Evolutionary conservation across 352 stramenopile species (phyloP).

Genomic region (Pythium rhizo-oryzae): DNA sequence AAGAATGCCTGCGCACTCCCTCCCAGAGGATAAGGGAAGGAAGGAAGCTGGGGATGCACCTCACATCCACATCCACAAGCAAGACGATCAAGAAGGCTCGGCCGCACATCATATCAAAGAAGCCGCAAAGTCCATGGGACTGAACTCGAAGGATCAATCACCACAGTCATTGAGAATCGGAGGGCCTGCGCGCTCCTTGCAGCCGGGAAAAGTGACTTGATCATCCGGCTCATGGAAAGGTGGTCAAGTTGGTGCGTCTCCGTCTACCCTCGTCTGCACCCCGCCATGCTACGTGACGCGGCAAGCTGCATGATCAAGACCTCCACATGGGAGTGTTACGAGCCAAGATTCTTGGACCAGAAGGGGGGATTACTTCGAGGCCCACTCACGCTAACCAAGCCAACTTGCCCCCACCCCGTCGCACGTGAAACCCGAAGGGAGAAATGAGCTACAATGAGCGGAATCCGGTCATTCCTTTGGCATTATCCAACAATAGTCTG

Average conservation of each 20-base stretch:
- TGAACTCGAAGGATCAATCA: constrained; percentile 24
- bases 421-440: neutral
- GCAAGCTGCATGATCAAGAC: constrained; percentile 41
- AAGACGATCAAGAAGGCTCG: constrained; percentile 27
- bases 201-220: too few relatives aligned
- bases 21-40: constrained; percentile 2
- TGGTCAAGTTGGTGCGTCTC: constrained; percentile 37
- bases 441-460: too few relatives aligned
- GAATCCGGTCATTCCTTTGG: too few relatives aligned
- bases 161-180: constrained; percentile 28
- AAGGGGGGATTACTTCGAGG: constrained; percentile 15
- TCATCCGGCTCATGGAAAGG: constrained; percentile 30
- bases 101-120: constrained; percentile 27
- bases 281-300: constrained; percentile 30
- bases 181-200: constrained; percentile 31
- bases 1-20: too few relatives aligned
- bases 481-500: too few relatives aligned
- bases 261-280: constrained; percentile 30
- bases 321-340: constrained; percentile 27
- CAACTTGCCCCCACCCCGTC: neutral
- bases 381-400: constrained; percentile 35
- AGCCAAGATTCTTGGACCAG: constrained; percentile 16
- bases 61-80: constrained; percentile 13
- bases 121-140: constrained; percentile 20
- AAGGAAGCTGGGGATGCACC: too few relatives aligned